Percentiles rank a stretch among this genome's conserved stretches.
Evolutionary conservation across 2,329 filamentous ascomycete genomes (phyloP).

Genomic region (Pestalotiopsis sp.): DNA sequence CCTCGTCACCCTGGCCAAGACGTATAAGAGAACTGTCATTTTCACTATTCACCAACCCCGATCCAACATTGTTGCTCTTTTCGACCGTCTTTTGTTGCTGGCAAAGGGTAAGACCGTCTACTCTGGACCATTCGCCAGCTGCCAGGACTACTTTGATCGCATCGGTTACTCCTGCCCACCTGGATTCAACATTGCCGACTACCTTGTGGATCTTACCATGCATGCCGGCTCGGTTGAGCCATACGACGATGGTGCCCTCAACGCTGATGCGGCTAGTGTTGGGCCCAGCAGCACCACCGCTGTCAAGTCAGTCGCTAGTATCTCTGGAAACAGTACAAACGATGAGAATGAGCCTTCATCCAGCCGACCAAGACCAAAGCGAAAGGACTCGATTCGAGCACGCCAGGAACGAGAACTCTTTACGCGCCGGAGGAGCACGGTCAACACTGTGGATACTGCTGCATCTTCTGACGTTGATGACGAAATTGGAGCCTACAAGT

Average conservation of each 20-base stretch:
- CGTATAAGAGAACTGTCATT: slow-evolving; percentile 94
- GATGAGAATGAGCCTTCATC: slow-evolving; percentile 68
- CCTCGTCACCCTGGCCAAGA: slow-evolving; percentile 91
- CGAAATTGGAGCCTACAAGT: slow-evolving; percentile 53
- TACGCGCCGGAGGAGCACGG: slow-evolving; percentile 72
- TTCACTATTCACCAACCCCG: slow-evolving; percentile 98
- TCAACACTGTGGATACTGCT: slow-evolving; percentile 56
- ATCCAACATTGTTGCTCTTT: slow-evolving; percentile 97
- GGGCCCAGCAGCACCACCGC: slow-evolving; percentile 85
- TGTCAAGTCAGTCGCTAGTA: slow-evolving; percentile 87
- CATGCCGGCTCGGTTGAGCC: slow-evolving; percentile 71
- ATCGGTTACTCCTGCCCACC: slow-evolving; percentile 92
- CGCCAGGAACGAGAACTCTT: slow-evolving; percentile 91
- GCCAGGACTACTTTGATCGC: slow-evolving; percentile 89
- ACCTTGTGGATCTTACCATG: slow-evolving; percentile 97
- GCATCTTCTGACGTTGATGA: slow-evolving; percentile 61
- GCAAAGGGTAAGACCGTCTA: slow-evolving; percentile 91
- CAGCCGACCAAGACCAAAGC: slow-evolving; percentile 68
- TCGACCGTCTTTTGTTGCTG: slow-evolving; percentile 89
- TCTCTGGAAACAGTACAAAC: slow-evolving; percentile 75
- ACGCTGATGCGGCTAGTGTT: slow-evolving; percentile 64
- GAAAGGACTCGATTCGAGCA: slow-evolving; percentile 79
- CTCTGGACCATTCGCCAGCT: slow-evolving; percentile 85
- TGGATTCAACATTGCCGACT: slow-evolving; percentile 98
- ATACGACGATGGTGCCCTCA: slow-evolving; percentile 50